Evolutionary conservation across 2,329 filamentous ascomycete genomes (phyloP), one percentile per base, ranked within the genome.

Genomic region (Exophiala mesophila): DNA sequence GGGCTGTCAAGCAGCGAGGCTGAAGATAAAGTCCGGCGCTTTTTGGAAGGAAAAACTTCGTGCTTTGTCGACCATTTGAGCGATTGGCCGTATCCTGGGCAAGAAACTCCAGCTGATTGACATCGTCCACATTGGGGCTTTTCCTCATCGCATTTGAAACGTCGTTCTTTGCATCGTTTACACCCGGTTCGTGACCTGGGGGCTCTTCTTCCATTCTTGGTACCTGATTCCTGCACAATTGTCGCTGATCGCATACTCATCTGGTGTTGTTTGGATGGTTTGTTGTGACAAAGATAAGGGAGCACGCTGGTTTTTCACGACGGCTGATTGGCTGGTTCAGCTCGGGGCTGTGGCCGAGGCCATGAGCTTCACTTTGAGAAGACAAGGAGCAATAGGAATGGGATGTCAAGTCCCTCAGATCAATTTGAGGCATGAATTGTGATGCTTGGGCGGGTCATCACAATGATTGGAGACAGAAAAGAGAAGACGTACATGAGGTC

Each of bases 91-190:
- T 59, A 59, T 23, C 57, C 57, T 31, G 58, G 54, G 41, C 56
- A 59, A 29, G 45, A 42, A 24, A 57, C 48, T 13, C 56, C 54
- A 7, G 55, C 53, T 30, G 54, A 55, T 13, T 45, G 47, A 39
- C 58, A 59, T 36, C 50, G 45, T 15, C 26, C 17, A 43, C 57
- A 60, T 12, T 28, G 34, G 7, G 58, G 58, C 5, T 49, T 55
- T 15, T 48, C 48, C 31, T 60, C 58, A 30, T 53, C 57, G 36
- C 58, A 60, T 47, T 59, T 59, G 16, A 59, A 40, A 12, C 36
- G 30, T 15, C 49, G 24, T 21, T 31, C 12, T 29, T 52, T 52
- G 41, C 47, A 52, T 26, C 24, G 43, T 8, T 38, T 19, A 29
- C 49, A 52, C 19, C 49, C 49, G 12, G 37, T 41, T 6, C 32